phyloP scores from a whole-genome alignment of 2,329 filamentous ascomycete species.

The Camillea tinctor region DNA sequence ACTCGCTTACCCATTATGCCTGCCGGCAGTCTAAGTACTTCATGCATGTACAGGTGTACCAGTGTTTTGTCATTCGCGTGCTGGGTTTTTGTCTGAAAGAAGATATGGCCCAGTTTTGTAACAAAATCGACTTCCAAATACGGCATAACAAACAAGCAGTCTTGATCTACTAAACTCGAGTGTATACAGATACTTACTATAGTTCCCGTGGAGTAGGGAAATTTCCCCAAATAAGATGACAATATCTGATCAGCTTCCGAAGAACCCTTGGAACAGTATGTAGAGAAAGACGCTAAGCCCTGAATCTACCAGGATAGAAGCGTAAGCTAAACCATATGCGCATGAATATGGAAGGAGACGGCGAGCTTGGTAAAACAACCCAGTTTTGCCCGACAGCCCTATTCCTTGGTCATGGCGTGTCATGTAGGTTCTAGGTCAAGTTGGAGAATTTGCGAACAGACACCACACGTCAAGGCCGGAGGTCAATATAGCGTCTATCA shows the following conservation, averaged over 20 bases:
- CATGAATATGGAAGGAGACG: not conserved
- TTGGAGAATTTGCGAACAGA: not conserved
- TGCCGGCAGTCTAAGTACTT: not conserved
- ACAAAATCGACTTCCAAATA: not conserved
- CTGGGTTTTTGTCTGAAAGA: not conserved
- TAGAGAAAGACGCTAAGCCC: not conserved
- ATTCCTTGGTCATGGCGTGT: not conserved
- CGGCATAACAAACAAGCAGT: not conserved
- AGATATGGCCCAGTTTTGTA: not conserved
- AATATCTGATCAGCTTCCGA: not conserved
- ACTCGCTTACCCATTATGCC: not conserved
- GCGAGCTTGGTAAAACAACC: not conserved
- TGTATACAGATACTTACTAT: not conserved
- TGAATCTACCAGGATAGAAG: not conserved
- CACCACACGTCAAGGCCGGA: too few relatives aligned
- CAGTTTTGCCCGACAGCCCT: not conserved
- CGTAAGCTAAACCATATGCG: not conserved
- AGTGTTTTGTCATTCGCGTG: not conserved
- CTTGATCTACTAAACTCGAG: not conserved
- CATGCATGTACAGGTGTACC: not conserved
- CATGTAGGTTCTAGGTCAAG: not conserved
- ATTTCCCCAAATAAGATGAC: not conserved
- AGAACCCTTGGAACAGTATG: not conserved
- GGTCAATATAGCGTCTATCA: not conserved
- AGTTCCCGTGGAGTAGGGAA: not conserved